Percentiles rank a stretch among this genome's conserved stretches.
These are phyloP conservation scores for Coffea eugenioides DNA, from an alignment of 257 asterid genomes.

Conservation along the genomic window DNA sequence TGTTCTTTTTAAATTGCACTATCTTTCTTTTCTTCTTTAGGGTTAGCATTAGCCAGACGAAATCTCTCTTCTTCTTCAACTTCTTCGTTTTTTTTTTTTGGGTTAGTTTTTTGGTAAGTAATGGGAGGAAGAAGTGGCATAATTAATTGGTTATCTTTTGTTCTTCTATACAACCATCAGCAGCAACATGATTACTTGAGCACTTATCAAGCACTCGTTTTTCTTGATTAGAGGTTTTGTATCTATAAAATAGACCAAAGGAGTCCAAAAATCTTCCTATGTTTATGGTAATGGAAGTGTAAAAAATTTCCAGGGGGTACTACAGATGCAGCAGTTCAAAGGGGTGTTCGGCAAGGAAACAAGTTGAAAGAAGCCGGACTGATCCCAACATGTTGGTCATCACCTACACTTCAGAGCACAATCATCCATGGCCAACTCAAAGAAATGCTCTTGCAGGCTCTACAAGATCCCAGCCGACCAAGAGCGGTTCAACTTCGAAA, in stretches of 20 bases:
- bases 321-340: slow-evolving; percentile 95
- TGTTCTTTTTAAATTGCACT: neutral
- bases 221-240: neutral
- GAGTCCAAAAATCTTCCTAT: neutral
- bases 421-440: slow-evolving; percentile 98
- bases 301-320: slow-evolving; percentile 63
- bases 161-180: no score
- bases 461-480: slow-evolving; percentile 59
- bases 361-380: slow-evolving; percentile 93
- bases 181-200: no score
- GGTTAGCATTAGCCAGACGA: neutral
- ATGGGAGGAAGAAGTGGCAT: neutral
- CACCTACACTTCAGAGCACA: slow-evolving; percentile 93
- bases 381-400: slow-evolving; percentile 92
- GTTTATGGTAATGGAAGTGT: neutral
- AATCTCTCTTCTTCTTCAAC: no score
- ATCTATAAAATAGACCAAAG: no score
- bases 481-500: slow-evolving; percentile 27
- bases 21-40: neutral
- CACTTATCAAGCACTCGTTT: no score
- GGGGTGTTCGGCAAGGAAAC: slow-evolving; percentile 94
- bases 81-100: no score
- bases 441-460: slow-evolving; percentile 94
- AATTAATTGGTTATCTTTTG: no score
- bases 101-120: no score